phyloP scores from a whole-genome alignment of 345 rosid species.

The Abelmoschus esculentus region DNA sequence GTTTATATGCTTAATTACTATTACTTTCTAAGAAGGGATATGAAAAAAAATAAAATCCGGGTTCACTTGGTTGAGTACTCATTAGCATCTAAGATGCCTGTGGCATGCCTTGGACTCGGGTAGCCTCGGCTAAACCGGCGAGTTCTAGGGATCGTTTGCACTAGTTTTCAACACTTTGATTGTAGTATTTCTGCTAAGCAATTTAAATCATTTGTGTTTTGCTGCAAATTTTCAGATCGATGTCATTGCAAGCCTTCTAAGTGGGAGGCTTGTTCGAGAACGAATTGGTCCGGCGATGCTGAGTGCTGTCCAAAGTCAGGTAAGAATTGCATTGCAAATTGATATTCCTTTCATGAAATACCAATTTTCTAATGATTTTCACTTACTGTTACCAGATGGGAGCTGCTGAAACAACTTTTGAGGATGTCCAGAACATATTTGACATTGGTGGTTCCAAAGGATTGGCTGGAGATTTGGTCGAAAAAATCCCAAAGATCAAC shows the following conservation, averaged over 20 bases:
- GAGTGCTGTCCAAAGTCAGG: constrained; percentile 99
- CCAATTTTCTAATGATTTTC: constrained; percentile 10
- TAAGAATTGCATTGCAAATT: constrained; percentile 17
- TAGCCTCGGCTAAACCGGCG: neutral
- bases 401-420: constrained; percentile 71
- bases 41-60: too few species aligned
- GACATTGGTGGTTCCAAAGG: constrained; percentile 81
- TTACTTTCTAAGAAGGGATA: too few species aligned
- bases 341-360: neutral
- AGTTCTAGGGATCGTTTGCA: neutral
- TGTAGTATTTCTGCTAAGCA: neutral
- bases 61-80: too few species aligned
- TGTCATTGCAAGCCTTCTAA: constrained; percentile 92
- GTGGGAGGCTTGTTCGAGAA: constrained; percentile 97
- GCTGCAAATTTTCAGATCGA: constrained; percentile 55
- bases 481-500: constrained; percentile 73
- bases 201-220: constrained; percentile 1
- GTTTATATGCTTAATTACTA: neutral
- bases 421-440: constrained; percentile 75
- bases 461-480: constrained; percentile 64
- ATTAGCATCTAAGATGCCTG: neutral
- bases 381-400: constrained; percentile 59
- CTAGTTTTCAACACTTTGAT: neutral
- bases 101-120: neutral
- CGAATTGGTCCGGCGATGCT: constrained; percentile 98